These are phyloP conservation scores for Ulmus americana DNA, from an alignment of 331 rosid species.

Conservation along the genomic window DNA sequence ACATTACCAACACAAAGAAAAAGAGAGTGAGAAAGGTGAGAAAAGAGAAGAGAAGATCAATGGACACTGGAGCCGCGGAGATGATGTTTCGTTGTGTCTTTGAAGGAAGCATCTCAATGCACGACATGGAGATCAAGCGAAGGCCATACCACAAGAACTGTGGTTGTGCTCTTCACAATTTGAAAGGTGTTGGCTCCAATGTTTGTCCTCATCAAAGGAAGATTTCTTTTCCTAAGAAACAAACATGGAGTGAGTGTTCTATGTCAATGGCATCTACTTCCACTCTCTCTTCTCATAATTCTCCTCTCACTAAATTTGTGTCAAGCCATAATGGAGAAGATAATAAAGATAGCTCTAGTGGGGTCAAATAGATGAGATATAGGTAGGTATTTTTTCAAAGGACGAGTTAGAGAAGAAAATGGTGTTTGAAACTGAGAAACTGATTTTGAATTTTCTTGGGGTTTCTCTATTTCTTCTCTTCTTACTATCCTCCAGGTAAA, in stretches of 20 bases:
- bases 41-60: conserved; percentile 10
- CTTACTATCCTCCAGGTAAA: neutral
- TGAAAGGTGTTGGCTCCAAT: conserved; percentile 16
- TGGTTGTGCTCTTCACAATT: conserved; percentile 41
- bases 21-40: neutral
- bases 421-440: conserved; percentile 8
- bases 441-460: neutral
- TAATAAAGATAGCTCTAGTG: neutral
- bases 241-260: conserved; percentile 27
- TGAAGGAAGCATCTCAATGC: conserved; percentile 43
- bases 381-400: too few species aligned
- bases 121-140: conserved; percentile 36
- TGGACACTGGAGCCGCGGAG: conserved; percentile 32
- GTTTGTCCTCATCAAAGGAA: conserved; percentile 19
- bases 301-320: neutral
- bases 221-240: conserved; percentile 31
- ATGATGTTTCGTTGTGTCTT: conserved; percentile 33
- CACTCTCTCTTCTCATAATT: conserved; percentile 17
- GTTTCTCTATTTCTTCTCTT: conserved; percentile 1
- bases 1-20: neutral
- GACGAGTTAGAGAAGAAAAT: neutral
- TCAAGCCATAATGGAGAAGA: neutral
- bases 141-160: conserved; percentile 60
- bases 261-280: conserved; percentile 21
- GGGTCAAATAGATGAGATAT: too few species aligned